Evolutionary conservation across 805 yeast species (phyloP).

Genomic region (Metschnikowia proteae): DNA sequence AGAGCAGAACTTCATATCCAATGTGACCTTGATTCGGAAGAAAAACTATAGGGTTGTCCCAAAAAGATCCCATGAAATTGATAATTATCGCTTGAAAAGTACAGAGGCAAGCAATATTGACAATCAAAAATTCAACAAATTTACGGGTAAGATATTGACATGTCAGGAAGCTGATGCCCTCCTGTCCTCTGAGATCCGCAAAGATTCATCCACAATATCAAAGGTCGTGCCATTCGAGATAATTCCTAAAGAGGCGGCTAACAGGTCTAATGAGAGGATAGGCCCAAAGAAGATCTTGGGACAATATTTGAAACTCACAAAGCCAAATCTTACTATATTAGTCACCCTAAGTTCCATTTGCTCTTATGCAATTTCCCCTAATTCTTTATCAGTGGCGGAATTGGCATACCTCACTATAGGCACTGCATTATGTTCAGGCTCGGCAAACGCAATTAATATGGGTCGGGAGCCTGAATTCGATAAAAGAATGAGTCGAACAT

Average conservation of each 20-base stretch:
- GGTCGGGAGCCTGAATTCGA: slow-evolving; percentile 93
- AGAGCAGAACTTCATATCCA: slow-evolving; percentile 34
- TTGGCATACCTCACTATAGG: slow-evolving; percentile 75
- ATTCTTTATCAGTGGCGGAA: slow-evolving; percentile 67
- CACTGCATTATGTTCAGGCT: slow-evolving; percentile 82
- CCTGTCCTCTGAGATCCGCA: background rate
- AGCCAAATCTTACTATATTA: slow-evolving; percentile 82
- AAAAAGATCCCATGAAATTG: background rate
- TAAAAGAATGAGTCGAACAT: slow-evolving; percentile 80
- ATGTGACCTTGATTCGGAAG: slow-evolving; percentile 22
- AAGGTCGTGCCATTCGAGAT: slow-evolving; percentile 56
- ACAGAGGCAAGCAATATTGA: slow-evolving; percentile 10
- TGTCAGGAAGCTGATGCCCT: slow-evolving; percentile 40
- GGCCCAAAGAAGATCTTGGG: slow-evolving; percentile 22
- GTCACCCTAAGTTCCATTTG: slow-evolving; percentile 91
- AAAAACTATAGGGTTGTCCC: background rate
- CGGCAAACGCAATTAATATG: slow-evolving; percentile 97
- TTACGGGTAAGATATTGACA: slow-evolving; percentile 42
- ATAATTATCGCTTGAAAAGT: background rate
- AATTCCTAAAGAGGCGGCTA: slow-evolving; percentile 30
- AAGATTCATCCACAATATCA: background rate
- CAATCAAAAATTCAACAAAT: slow-evolving; percentile 24
- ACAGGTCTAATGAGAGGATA: slow-evolving; percentile 13
- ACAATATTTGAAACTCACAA: slow-evolving; percentile 79
- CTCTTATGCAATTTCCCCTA: slow-evolving; percentile 89